phyloP scores from a whole-genome alignment of 345 rosid genomes.

The Arabidopsis arenosa region DNA sequence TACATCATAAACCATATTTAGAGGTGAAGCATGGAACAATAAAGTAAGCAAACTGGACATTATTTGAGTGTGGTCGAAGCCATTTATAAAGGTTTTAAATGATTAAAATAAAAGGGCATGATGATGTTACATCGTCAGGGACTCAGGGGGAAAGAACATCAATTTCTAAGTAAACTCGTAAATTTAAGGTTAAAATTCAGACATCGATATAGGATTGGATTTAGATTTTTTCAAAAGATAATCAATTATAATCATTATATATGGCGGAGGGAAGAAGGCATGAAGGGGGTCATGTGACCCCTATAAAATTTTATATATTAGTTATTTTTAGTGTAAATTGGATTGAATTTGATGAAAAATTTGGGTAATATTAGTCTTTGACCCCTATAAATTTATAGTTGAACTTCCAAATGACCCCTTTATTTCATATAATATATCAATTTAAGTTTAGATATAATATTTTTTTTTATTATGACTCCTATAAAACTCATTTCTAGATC shows the following conservation, averaged over 20 bases:
- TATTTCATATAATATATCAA: no score
- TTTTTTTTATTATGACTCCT: no score
- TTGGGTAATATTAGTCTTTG: no score
- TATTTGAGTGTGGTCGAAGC: slow-evolving; percentile 31
- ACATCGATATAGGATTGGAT: neutral
- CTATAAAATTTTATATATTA: no score
- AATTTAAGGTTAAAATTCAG: neutral
- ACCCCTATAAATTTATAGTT: no score
- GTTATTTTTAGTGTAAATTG: no score
- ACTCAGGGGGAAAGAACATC: slow-evolving; percentile 8
- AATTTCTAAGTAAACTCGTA: neutral
- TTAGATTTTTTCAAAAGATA: neutral
- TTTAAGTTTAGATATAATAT: no score
- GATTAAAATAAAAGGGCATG: slow-evolving; percentile 19
- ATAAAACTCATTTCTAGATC: no score
- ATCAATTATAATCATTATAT: neutral
- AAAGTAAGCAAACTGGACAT: slow-evolving; percentile 12
- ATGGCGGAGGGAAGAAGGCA: neutral
- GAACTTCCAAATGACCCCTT: no score
- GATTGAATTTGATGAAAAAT: no score
- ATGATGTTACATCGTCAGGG: slow-evolving; percentile 33
- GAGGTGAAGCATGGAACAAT: slow-evolving; percentile 31
- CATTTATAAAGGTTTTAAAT: slow-evolving; percentile 32
- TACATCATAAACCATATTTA: slow-evolving; percentile 34
- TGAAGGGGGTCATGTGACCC: no score